Evolutionary conservation across 371 early-diverging fungal species (phyloP), one percentile per base, ranked within the genome.

Genomic region (Lichtheimia hyalospora): DNA sequence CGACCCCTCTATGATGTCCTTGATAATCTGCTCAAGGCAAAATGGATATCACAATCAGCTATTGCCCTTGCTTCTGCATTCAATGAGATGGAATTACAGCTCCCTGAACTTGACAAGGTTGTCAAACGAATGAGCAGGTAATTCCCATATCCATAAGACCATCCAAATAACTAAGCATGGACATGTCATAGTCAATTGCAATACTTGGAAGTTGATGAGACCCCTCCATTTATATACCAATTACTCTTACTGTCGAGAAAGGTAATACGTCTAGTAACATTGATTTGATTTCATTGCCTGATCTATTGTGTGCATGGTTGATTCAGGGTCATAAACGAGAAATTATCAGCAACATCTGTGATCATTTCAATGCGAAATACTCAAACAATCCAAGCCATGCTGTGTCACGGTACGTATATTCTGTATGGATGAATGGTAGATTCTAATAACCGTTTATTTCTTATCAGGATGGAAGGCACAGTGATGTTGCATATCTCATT

Each of bases 401-500:
- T 10, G 34, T 34, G 34, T 4, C 34, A 34, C 6, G 34, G 34
- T 34, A 34, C 6, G 34, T 6, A 8, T 2, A 34, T 12, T 46
- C 2, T 43, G 6, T 43, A 43, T 44, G 27, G 10, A 34, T 34
- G 34, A 0, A 34, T 34, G 5, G 2, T 8, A 2, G 2, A 34
- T 0, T 8, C n/a, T 46, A 8, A 21, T 21, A 2, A 16, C 2
- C 3, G 10, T 18, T 21, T 2, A 25, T 25, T 25, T 5, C 21
- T 1, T 46, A 21, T 10, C 3, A 46, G 71, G 3, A 77, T 83
- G 57, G 82, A 85, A 69, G 84, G 86, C 24, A 85, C 83, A 5
- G 81, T 81, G 6, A 81, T 87, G 65, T 68, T 87, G 21, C 86
- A 87, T 54, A 68, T 87, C 24, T 71, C 80, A 24, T 87, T 84